phyloP scores from a whole-genome alignment of 768 basidiomycete species.

The Mycena belliarum region DNA sequence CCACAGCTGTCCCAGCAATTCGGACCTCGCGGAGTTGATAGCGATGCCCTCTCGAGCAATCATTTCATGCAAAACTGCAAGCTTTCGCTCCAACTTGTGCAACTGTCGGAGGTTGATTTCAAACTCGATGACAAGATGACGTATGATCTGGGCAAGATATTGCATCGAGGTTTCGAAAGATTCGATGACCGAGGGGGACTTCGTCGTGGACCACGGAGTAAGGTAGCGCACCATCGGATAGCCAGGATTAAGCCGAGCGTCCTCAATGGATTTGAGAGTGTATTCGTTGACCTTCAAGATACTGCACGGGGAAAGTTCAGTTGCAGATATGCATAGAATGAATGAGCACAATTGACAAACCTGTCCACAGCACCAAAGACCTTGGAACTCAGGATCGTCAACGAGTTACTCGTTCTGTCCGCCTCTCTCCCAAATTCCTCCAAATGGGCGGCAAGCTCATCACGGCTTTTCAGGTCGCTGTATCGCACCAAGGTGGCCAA shows the following conservation, averaged over 20 bases:
- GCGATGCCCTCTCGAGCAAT: slow-evolving; percentile 57
- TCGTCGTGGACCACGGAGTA: slow-evolving; percentile 38
- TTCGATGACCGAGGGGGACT: slow-evolving; percentile 45
- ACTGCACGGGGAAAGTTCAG: no score
- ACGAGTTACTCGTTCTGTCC: slow-evolving; percentile 54
- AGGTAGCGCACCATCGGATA: slow-evolving; percentile 36
- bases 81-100: slow-evolving; percentile 60
- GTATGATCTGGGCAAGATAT: slow-evolving; percentile 46
- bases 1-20: slow-evolving; percentile 70
- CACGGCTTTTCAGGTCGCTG: slow-evolving; percentile 63
- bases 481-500: slow-evolving; percentile 60
- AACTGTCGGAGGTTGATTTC: slow-evolving; percentile 57
- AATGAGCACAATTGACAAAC: slow-evolving; percentile 38
- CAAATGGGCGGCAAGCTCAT: slow-evolving; percentile 53
- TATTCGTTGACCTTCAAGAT: slow-evolving; percentile 76
- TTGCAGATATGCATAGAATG: neutral
- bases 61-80: slow-evolving; percentile 57
- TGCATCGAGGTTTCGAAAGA: slow-evolving; percentile 51
- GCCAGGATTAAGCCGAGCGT: slow-evolving; percentile 37
- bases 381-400: slow-evolving; percentile 64
- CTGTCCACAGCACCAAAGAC: slow-evolving; percentile 73
- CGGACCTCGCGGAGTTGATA: slow-evolving; percentile 43
- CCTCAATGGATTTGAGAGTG: slow-evolving; percentile 59
- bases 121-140: slow-evolving; percentile 66
- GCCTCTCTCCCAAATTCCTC: slow-evolving; percentile 60